Base-by-base conservation (phyloP, 345 rosid genomes). In the Salix brachista region DNA sequence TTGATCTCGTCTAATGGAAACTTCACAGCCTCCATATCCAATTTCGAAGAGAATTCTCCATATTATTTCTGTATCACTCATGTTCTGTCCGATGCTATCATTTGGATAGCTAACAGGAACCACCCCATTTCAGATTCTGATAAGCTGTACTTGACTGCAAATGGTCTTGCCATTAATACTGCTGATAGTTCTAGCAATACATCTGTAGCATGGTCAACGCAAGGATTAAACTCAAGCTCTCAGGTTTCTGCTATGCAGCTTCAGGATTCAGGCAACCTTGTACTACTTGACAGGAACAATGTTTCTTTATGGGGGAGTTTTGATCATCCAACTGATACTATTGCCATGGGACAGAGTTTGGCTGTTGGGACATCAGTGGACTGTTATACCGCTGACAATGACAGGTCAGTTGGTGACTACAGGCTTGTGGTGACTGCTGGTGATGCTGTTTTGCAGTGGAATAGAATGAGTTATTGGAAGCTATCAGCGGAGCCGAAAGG, bases 31-130 rank as follows among this genome's bases (percentile, higher is more conserved):
- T 70, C 78, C 44, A 50, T 81, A 5, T 62, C 71, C 37, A 69
- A 67, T 42, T 69, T 50, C 26, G 19, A 23, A 10, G n/a, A 69
- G 8, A 6, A 8, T 19, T 4, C 71, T 10, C 50, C 8, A 3
- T 73, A 61, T 26, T 81, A 77, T 71, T 65, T 81, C 67, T 81
- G 67, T 17, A 68, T 81, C 69, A 28, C 69, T 74, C 81, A 81
- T 65, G 58, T 56, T 2, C 6, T 71, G 21, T 68, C 81, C 50
- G 18, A 69, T 23, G 5, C 75, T 61, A 42, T 73, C 70, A 34
- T 81, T 64, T 81, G 84, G 84, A 72, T 78, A 14, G 84, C 81
- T 14, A 77, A 77, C 39, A 41, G 71, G 9, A 54, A 69, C 66
- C 12, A 26, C 3, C 71, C 75, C 28, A 32, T 73, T 56, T 81